These are phyloP conservation scores for Fusarium tricinctum DNA, from an alignment of 2,329 filamentous ascomycete genomes.

Conservation along the genomic window DNA sequence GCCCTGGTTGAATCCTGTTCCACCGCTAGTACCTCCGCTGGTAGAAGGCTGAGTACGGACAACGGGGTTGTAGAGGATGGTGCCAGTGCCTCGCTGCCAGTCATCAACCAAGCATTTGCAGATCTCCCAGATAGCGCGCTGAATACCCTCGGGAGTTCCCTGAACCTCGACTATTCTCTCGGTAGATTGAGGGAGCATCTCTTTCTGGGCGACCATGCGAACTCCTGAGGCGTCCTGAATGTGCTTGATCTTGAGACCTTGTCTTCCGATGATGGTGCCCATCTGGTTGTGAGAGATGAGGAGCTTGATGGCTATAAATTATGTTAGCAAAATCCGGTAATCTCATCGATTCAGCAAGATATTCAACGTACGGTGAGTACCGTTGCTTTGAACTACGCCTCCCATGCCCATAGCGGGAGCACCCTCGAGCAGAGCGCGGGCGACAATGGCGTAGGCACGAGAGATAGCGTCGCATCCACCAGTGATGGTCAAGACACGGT, in stretches of 20 bases:
- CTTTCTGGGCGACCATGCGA: conserved; percentile 99
- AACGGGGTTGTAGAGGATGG: conserved; percentile 96
- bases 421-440: conserved; percentile 90
- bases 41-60: conserved; percentile 81
- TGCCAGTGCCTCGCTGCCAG: conserved; percentile 96
- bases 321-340: conserved; percentile 30
- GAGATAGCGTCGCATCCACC: conserved; percentile 90
- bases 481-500: conserved; percentile 95
- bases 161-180: conserved; percentile 98
- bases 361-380: conserved; percentile 83
- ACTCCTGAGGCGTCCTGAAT: conserved; percentile 97
- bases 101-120: conserved; percentile 98
- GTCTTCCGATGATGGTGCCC: conserved; percentile 98
- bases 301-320: conserved; percentile 84
- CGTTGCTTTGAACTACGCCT: conserved; percentile 85
- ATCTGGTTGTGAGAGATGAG: conserved; percentile 99
- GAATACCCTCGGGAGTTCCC: conserved; percentile 93
- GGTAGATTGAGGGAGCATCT: conserved; percentile 99
- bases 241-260: conserved; percentile 98
- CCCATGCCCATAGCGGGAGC: conserved; percentile 97
- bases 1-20: conserved; percentile 56
- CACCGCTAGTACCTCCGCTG: conserved; percentile 60
- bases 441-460: conserved; percentile 93
- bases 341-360: not conserved
- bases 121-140: conserved; percentile 98